Evolutionary conservation across 352 stramenopile species (phyloP), one percentile per base, ranked within the genome.

Genomic region (Pythium utonaiense): DNA sequence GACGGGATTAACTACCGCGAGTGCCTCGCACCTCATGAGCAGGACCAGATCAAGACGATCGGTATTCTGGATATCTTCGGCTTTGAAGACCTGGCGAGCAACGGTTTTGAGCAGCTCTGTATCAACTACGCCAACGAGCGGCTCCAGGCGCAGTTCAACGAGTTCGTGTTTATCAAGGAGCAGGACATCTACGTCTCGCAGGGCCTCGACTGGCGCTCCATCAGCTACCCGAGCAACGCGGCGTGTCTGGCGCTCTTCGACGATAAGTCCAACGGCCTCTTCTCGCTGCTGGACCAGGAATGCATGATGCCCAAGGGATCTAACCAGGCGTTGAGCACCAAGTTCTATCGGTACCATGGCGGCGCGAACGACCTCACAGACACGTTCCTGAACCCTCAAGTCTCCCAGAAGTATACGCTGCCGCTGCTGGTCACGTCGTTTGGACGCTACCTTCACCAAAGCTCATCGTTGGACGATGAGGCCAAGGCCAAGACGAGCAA

Each of bases 21-120:
- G 21, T 77, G 64, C n/a, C 31, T 69, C 3, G 51, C 57, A 22
- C 79, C 69, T 1, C 69, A 82, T 9, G 64, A 73, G 28, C 70
- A 81, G 36, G 73, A 83, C 13, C 66, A 79, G 14, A 63, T 89
- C 53, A 78, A 78, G 28, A 87, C 75, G 0, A 93, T 96, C 22
- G 83, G 86, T 3, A 96, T 96, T 58, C 67, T 96, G 24, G 88
- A 96, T 64, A 96, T 96, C 50, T 96, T 96, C 53, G 88, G 88
- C 0, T 96, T 96, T 55, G 88, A 96, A 59, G 91, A 80, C 51
- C 73, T 96, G 41, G 74, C 84, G 19, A 60, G 69, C 30, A 96
- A 96, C 65, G 82, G 86, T 3, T 93, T 95, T 60, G 86, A 95
- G 61, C 86, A 95, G 60, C 62, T 95, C 8, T 95, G 86, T 42